These are phyloP conservation scores for Croton setiger DNA, from an alignment of 441 rosid species.

Conservation along the genomic window DNA sequence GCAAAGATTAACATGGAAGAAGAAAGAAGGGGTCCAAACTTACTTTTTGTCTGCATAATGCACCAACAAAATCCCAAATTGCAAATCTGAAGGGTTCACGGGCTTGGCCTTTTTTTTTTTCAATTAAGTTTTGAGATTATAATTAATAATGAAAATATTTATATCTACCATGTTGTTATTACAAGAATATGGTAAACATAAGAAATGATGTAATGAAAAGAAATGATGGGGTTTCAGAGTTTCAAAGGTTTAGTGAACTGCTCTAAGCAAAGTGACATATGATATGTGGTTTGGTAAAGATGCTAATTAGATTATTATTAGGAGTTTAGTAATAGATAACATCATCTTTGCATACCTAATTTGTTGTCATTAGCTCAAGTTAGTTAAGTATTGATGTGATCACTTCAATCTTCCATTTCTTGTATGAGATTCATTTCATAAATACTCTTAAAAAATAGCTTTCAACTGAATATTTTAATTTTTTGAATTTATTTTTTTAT, in stretches of 20 bases:
- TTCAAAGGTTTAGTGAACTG: slow-evolving; percentile 10
- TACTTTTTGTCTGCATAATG: background rate
- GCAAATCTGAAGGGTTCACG: slow-evolving; percentile 15
- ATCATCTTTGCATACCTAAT: slow-evolving; percentile 19
- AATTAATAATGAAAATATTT: too few species aligned
- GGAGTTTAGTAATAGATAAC: background rate
- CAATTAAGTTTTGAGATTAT: too few species aligned
- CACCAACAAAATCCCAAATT: background rate
- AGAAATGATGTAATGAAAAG: background rate
- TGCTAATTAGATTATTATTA: background rate
- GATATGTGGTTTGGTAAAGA: slow-evolving; percentile 1
- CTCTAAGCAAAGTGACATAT: slow-evolving; percentile 9
- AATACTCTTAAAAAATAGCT: too few species aligned
- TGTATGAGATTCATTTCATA: too few species aligned
- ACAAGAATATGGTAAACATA: too few species aligned
- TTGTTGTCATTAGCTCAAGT: background rate
- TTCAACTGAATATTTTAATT: too few species aligned
- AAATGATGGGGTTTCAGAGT: background rate
- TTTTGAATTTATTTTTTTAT: too few species aligned
- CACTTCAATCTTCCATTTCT: background rate
- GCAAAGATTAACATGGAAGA: background rate
- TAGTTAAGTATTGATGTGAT: background rate
- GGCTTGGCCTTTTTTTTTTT: too few species aligned
- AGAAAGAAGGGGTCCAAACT: slow-evolving; percentile 2
- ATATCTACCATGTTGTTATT: too few species aligned